Conservation (phyloP, 2,329 filamentous ascomycete genomes). For the Calonectria hongkongensis region DNA sequence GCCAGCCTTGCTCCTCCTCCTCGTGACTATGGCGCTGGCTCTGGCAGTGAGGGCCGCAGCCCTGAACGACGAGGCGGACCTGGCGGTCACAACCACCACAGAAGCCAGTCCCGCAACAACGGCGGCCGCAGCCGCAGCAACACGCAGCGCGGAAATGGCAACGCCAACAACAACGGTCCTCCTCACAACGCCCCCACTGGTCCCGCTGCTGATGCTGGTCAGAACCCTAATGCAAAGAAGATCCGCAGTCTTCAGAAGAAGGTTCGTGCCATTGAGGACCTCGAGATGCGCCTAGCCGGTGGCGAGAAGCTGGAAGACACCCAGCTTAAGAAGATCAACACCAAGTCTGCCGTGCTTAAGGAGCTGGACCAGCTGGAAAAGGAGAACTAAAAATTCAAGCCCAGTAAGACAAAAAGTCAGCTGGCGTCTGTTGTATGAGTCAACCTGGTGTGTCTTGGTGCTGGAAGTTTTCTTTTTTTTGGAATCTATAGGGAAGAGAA, state of each 20-base stretch:
- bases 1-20: constrained; percentile 68
- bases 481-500: constrained; percentile 32
- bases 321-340: constrained; percentile 98
- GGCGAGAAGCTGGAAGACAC: constrained; percentile 99
- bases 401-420: constrained; percentile 2
- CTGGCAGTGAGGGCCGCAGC: constrained; percentile 75
- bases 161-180: constrained; percentile 50
- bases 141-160: constrained; percentile 61
- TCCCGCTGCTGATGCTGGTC: constrained; percentile 67
- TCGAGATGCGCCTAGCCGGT: constrained; percentile 96
- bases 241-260: constrained; percentile 96
- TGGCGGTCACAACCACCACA: constrained; percentile 58
- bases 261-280: constrained; percentile 96
- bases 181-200: constrained; percentile 61
- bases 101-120: constrained; percentile 74
- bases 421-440: background rate
- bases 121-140: constrained; percentile 71
- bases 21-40: constrained; percentile 61
- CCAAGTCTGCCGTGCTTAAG: constrained; percentile 87
- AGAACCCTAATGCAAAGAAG: constrained; percentile 92
- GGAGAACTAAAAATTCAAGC: constrained; percentile 49
- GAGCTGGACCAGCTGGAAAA: constrained; percentile 80
- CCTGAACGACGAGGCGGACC: constrained; percentile 77
- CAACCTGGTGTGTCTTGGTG: background rate
- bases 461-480: background rate